Evolutionary conservation across 2,329 filamentous ascomycete genomes (phyloP), one percentile per base, ranked within the genome.

Genomic region (Zymoseptoria tritici): DNA sequence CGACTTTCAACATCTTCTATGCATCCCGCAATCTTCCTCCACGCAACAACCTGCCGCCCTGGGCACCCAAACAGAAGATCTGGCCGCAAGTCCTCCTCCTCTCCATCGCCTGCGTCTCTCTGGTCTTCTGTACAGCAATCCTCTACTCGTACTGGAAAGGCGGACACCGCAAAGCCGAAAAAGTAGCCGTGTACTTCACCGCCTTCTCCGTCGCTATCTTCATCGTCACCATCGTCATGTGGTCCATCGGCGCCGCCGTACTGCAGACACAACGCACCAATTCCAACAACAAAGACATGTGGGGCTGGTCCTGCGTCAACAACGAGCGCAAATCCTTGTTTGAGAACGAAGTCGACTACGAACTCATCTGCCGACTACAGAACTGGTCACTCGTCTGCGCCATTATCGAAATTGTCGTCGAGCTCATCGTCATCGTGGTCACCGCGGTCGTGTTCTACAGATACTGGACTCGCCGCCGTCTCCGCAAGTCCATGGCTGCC

Each of bases 361-460:
- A 85, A 24, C 87, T 99, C 55, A 83, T 97, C 66, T 99, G 94
- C 80, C 88, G 93, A 69, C 85, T 99, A 70, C 78, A 97, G 84
- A 94, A 96, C 78, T 99, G 94, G 94, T 84, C 88, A 49, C 82
- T 99, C 64, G 89, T 99, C 73, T 99, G 94, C 83, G 92, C 92
- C 77, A 88, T 99, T 73, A 97, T 99, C 74, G 94, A 99, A 77
- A 83, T 99, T 67, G 89, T 97, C 62, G 83, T 99, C 69, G 94
- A 97, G 73, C 84, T 90, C 66, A 88, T 97, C 72, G 91, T 89
- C 72, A 96, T 99, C 74, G 81, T 86, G 57, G 90, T 99, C 71
- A 99, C 99, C 82, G 91, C 85, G 71, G 83, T 97, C 72, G 86
- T 97, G 74, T 97, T 97, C 81, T 97, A 96, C 82, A 89, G 94